Conservation (phyloP, 768 basidiomycete genomes). For the Gelatoporia subvermispora region DNA sequence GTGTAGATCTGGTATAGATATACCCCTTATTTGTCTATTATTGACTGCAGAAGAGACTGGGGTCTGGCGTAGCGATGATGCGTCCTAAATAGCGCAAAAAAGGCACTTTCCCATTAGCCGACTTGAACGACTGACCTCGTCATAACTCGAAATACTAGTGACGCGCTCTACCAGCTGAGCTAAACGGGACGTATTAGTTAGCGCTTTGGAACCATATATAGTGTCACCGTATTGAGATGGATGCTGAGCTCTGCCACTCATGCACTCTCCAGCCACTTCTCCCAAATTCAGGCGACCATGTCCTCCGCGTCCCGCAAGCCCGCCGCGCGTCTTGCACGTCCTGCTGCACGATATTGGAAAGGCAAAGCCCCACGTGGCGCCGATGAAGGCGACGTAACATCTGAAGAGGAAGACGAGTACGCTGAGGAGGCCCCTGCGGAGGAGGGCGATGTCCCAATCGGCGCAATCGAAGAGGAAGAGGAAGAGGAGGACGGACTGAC, state of each 20-base stretch:
- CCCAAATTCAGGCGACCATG: background rate
- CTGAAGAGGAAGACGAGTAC: constrained; percentile 59
- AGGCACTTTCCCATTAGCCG: constrained; percentile 33
- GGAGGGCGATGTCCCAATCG: constrained; percentile 58
- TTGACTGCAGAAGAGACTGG: no score
- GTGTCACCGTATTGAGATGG: no score
- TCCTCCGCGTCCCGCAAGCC: constrained; percentile 47
- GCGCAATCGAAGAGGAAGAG: constrained; percentile 45
- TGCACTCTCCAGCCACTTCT: no score
- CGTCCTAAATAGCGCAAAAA: no score
- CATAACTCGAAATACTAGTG: constrained; percentile 48
- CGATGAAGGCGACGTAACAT: constrained; percentile 60
- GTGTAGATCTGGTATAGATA: no score
- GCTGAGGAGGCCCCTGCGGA: constrained; percentile 39
- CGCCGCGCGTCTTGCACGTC: constrained; percentile 72
- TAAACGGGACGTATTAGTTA: constrained; percentile 26
- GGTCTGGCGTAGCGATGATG: no score
- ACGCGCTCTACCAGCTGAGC: constrained; percentile 53
- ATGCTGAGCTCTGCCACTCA: no score
- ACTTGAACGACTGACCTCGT: constrained; percentile 67
- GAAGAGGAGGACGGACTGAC: constrained; percentile 32
- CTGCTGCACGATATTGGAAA: constrained; percentile 85
- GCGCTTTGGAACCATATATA: no score
- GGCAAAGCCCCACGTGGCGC: constrained; percentile 83
- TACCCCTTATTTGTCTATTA: no score